A percentile compares a stretch with the other conserved stretches of the same genome.
Conservation (phyloP, 441 rosid genomes). For the Populus hybrid region DNA sequence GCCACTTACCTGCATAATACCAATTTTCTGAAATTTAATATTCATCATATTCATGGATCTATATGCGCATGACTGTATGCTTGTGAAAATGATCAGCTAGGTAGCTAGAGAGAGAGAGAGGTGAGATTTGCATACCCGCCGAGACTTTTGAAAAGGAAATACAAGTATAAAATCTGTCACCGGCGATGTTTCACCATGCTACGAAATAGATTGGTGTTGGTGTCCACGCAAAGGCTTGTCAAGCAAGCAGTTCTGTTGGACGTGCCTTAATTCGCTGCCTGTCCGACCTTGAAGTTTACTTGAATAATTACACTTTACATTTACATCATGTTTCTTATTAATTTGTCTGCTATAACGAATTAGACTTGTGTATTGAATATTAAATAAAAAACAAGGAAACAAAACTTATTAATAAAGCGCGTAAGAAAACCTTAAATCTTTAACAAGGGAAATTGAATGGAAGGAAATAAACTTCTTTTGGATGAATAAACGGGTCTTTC, state of each 20-base stretch:
- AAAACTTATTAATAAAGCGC: background rate
- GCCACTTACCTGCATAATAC: background rate
- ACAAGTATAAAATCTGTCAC: too few relatives aligned
- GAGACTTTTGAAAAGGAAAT: background rate
- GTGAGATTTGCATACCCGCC: background rate
- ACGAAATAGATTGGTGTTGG: background rate
- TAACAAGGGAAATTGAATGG: background rate
- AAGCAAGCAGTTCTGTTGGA: background rate
- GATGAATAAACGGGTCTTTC: background rate
- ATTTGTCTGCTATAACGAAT: too few relatives aligned
- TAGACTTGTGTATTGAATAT: background rate
- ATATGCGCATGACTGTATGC: too few relatives aligned
- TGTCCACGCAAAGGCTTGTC: background rate
- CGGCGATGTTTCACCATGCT: background rate
- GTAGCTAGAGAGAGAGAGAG: background rate
- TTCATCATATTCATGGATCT: background rate
- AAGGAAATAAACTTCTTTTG: background rate
- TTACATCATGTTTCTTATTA: too few relatives aligned
- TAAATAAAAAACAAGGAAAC: background rate
- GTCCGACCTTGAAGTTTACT: background rate
- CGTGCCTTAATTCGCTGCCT: background rate
- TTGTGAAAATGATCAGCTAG: background rate
- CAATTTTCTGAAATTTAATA: background rate
- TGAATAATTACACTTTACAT: too few relatives aligned
- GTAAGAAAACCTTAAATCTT: background rate